Evolutionary conservation across 805 yeast species (phyloP).

Genomic region (Kodamaea hsintzibuensis): DNA sequence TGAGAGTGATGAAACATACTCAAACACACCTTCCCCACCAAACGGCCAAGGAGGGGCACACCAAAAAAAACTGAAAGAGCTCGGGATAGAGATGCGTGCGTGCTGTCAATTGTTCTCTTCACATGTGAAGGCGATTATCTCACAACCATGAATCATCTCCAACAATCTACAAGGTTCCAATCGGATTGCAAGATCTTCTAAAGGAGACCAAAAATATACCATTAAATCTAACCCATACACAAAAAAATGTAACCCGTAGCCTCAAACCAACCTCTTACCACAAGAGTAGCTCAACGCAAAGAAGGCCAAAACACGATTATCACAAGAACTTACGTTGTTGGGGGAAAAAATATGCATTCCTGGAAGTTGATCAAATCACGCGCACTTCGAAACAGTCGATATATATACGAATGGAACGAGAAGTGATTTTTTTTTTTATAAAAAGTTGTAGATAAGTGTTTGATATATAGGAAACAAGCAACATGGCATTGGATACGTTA

Average conservation of each 20-base stretch:
- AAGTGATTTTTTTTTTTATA: background rate
- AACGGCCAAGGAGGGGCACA: background rate
- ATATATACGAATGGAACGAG: slow-evolving; percentile 2
- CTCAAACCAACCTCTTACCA: background rate
- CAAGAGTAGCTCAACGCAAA: background rate
- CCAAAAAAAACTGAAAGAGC: background rate
- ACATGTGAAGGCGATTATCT: background rate
- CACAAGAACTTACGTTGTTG: background rate
- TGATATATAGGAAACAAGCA: background rate
- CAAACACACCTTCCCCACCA: background rate
- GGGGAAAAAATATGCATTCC: background rate
- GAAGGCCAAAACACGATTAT: background rate
- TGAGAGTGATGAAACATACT: background rate
- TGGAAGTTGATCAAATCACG: slow-evolving; percentile 1
- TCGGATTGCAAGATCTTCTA: background rate
- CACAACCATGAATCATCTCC: background rate
- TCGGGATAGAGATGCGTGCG: background rate
- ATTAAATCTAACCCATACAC: background rate
- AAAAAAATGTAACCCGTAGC: background rate
- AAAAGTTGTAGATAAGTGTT: background rate
- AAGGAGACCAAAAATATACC: background rate
- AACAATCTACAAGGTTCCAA: background rate
- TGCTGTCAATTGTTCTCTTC: background rate
- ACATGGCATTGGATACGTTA: slow-evolving; percentile 66
- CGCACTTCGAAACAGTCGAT: background rate